Base-by-base conservation (phyloP, 164 flowering plant species). In the Cinnamomum micranthum region DNA sequence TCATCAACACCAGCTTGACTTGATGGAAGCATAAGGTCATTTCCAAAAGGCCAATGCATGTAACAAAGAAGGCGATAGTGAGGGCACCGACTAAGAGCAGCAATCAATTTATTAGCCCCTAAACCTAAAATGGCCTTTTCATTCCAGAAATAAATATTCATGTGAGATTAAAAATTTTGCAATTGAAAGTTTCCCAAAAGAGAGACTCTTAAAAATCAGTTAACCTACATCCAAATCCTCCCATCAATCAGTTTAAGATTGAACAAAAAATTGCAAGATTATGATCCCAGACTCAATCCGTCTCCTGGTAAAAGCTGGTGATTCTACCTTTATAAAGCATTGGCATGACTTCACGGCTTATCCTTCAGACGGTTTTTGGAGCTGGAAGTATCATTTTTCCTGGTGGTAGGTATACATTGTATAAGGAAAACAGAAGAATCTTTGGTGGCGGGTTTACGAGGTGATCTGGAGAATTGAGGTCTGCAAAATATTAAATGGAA, bases 401-500 rank as follows among this genome's bases (percentile, higher is more conserved):
- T 77, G 76, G 68, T 70, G 47, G 72, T 65, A 10, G 79, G 69
- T 68, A 64, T 67, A 52, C 68, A 74, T 73, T 82, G 81, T 12
- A 71, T 64, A 59, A 65, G 79, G 67, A 77, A 47, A 71, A 69
- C 76, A 20, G 84, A 71, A 58, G 82, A 31, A 51, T 79, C 77
- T 74, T 63, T 78, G 65, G 71, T 78, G 58, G 64, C 66, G 7
- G 75, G 55, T 73, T 84, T 81, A 67, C 75, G 73, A 9, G 84
- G 80, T 14, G 80, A 73, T 59, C 84, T 81, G 65, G 81, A 74
- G 69, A 76, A 76, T 31, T 47, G 66, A 41, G 64, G 68, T 76
- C 84, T 80, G 77, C 73, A 28, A 74, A 74, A 41, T 22, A 11
- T 60, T 63, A 13, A 17, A 17, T 55, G 60, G 60, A 55, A 55